Evolutionary conservation across 176 grass and related monocot genomes (phyloP).

Genomic region (Metroxylon sagu): DNA sequence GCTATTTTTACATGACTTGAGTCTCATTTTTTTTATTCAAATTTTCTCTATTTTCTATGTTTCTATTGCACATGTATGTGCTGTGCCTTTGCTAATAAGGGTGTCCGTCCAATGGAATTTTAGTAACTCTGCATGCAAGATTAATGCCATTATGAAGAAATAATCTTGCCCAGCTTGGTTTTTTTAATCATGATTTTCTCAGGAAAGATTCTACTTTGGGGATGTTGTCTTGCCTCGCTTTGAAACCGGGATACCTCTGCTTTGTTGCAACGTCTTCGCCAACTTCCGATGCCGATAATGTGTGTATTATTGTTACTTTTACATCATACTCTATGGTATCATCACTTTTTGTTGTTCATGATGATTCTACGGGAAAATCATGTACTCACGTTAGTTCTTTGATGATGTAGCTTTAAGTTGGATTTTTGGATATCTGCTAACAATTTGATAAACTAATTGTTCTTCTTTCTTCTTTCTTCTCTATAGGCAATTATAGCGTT

Average conservation of each 20-base stretch:
- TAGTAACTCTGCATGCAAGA: too few relatives aligned
- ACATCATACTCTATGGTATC: too few relatives aligned
- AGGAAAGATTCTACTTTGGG: conserved; percentile 63
- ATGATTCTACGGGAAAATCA: too few relatives aligned
- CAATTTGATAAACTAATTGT: background rate
- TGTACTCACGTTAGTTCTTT: background rate
- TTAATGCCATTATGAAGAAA: too few relatives aligned
- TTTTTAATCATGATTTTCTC: conserved; percentile 1
- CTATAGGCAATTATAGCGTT: conserved; percentile 82
- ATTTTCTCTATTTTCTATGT: too few relatives aligned
- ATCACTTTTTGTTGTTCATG: too few relatives aligned
- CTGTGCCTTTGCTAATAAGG: too few relatives aligned
- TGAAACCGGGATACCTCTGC: conserved; percentile 70
- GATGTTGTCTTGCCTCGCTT: conserved; percentile 76
- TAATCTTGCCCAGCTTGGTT: background rate
- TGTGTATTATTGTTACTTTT: conserved; percentile 8
- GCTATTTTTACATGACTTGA: too few relatives aligned
- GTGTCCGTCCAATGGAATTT: too few relatives aligned
- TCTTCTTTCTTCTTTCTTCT: background rate
- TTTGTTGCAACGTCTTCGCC: conserved; percentile 60
- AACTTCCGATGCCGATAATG: conserved; percentile 73
- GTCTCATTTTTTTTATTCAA: too few relatives aligned
- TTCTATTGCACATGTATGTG: too few relatives aligned
- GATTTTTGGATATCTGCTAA: too few relatives aligned
- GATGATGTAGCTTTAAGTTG: background rate